Conservation (phyloP, 192 early-diverging fungal species). For the Obelidium mucronatum region DNA sequence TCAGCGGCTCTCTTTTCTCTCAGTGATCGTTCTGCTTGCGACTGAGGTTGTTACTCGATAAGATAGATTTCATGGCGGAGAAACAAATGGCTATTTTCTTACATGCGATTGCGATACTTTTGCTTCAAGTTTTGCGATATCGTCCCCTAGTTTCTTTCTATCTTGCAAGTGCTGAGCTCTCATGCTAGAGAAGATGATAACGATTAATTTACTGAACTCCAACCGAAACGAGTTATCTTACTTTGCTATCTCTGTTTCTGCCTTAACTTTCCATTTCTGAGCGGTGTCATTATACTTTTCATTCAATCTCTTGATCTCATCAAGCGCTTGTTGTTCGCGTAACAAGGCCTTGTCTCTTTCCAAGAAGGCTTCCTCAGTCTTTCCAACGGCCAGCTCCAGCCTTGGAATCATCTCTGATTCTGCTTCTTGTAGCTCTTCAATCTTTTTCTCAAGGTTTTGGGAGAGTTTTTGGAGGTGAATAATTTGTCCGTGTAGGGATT, state of each 20-base stretch:
- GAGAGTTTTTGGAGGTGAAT: slow-evolving; percentile 5
- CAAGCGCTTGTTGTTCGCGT: slow-evolving; percentile 43
- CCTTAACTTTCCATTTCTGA: slow-evolving; percentile 40
- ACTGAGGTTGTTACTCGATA: slow-evolving; percentile 17
- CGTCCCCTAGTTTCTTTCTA: slow-evolving; percentile 33
- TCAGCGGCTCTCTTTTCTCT: slow-evolving; percentile 60
- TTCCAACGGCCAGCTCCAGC: neutral
- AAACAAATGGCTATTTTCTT: too few relatives aligned
- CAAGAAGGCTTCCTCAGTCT: slow-evolving; percentile 48
- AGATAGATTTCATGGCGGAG: neutral
- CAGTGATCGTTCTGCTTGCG: slow-evolving; percentile 53
- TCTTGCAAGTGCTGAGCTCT: slow-evolving; percentile 44
- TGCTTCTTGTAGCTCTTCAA: slow-evolving; percentile 14
- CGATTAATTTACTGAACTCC: neutral
- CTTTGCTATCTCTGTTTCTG: slow-evolving; percentile 45
- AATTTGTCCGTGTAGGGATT: slow-evolving; percentile 17
- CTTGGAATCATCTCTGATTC: slow-evolving; percentile 22
- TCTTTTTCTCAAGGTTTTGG: slow-evolving; percentile 30
- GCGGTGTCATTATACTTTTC: slow-evolving; percentile 45
- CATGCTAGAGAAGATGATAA: slow-evolving; percentile 38
- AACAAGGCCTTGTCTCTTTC: slow-evolving; percentile 51
- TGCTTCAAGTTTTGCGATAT: slow-evolving; percentile 49
- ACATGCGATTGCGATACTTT: slow-evolving; percentile 40
- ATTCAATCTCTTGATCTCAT: slow-evolving; percentile 44
- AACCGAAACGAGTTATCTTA: slow-evolving; percentile 6